These are phyloP conservation scores for Blastobotrys petasosporus DNA, from an alignment of 1,139 yeast genomes.

Conservation along the genomic window DNA sequence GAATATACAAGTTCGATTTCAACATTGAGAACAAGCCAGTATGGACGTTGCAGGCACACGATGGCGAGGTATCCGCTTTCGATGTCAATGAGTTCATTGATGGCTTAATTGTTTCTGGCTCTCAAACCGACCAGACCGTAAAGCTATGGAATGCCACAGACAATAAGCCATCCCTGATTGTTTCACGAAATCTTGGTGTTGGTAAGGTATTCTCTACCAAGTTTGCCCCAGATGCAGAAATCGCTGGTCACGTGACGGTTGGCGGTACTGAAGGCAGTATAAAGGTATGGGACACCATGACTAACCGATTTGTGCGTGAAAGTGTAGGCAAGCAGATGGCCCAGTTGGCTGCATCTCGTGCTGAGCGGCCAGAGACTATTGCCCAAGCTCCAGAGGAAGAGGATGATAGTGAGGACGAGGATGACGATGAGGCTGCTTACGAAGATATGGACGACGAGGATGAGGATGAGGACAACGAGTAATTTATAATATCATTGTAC, in stretches of 20 bases:
- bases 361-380: constrained; percentile 43
- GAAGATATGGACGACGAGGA: constrained; percentile 12
- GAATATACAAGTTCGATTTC: constrained; percentile 82
- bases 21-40: constrained; percentile 60
- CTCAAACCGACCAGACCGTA: constrained; percentile 69
- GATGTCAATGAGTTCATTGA: constrained; percentile 62
- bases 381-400: constrained; percentile 53
- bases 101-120: constrained; percentile 78
- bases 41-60: constrained; percentile 98
- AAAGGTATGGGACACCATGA: constrained; percentile 89
- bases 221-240: constrained; percentile 84
- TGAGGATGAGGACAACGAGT: constrained; percentile 1
- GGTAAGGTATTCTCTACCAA: constrained; percentile 84
- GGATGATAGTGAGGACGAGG: constrained; percentile 47
- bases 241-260: constrained; percentile 73
- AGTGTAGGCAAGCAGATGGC: constrained; percentile 56
- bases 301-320: constrained; percentile 70
- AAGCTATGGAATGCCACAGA: constrained; percentile 69
- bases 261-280: constrained; percentile 86
- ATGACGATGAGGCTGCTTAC: constrained; percentile 20
- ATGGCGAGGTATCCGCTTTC: constrained; percentile 82
- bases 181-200: constrained; percentile 87
- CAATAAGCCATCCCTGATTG: constrained; percentile 77
- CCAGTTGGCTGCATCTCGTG: constrained; percentile 46
- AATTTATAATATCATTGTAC: not conserved